Base-by-base conservation (phyloP, 352 stramenopile species). In the Phytophthora constricta region DNA sequence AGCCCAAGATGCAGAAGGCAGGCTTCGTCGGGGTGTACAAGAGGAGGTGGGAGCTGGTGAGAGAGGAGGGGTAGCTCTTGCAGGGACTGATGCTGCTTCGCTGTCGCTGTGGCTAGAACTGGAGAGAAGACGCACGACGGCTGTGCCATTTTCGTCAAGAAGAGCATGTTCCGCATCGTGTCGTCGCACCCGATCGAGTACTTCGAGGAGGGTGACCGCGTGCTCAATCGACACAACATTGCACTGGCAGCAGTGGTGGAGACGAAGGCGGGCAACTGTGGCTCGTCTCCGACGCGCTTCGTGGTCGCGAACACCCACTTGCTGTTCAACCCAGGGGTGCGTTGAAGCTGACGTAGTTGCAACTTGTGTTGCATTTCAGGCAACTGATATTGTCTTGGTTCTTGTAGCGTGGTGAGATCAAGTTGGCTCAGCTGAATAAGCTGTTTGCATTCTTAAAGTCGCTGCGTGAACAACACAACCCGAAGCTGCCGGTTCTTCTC, bases 281-380 rank as follows among this genome's bases (percentile, higher is more conserved):
- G 37, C 14, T 57, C 28, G 0, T 23, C 20, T 5, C 65, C 70
- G 0, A 58, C 69, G 39, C 82, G 69, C 11, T 86, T 90, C 27
- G 34, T 90, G 4, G 62, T 90, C 16, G 78, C 81, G n/a, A 90
- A 80, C 42, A 92, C 84, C 13, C 84, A 92, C 53, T 58, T 92
- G 47, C 69, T 92, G 14, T 92, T 92, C 64, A 92, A 92, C 33
- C 84, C 84, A 2, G 77, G 79, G 45, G 84, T 92, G 45, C 19
- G 72, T 68, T 57, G 10, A 41, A 45, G 11, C 43, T 56, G 47
- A 3, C 28, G 13, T 13, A 25, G 33, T 2, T 58, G 5, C 14
- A 51, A 10, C 22, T 47, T 59, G 31, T 22, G 27, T 55, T 42
- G 4, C 5, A 45, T 43, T 48, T 2, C 7, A 17, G 27, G 4